Evolutionary conservation across 106 monocot genomes (phyloP), one percentile per base, ranked within the genome.

Genomic region (Xerophyta viscosa): DNA sequence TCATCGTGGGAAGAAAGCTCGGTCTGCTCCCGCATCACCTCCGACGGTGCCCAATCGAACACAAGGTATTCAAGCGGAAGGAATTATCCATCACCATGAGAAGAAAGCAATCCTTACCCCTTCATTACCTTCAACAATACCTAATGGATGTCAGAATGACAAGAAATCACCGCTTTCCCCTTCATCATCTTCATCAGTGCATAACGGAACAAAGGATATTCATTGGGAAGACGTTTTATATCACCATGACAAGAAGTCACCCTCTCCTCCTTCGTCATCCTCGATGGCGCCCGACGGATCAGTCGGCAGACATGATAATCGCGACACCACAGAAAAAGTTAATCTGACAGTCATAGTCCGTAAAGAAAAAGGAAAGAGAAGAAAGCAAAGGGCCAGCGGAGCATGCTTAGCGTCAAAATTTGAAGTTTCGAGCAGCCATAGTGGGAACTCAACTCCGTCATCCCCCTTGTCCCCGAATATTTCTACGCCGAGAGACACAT

Each of bases 401-500:
- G 64, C 54, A 29, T 73, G 58, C 50, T 59, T 73, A 48, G 55
- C 76, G 19, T 46, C 65, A 30, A 87, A 77, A 42, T 27, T 77
- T 44, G 87, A 87, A 37, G 79, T 71, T 53, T 87, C 87, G 50
- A 74, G 91, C 56, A 86, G 91, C 61, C 86, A 86, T n/a, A 86
- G 91, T 73, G 80, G 86, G 37, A 92, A 92, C 55, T 92, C 91
- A n/a, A 86, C 82, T n/a, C 92, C 92, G 41, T 83, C 86, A 36
- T 92, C 92, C 18, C 87, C 92, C 8, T 39, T 80, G 48, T 83
- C 86, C 11, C 76, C 86, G 23, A 70, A 60, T 24, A 20, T 46
- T 41, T 73, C 56, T 1, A 71, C 78, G 39, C 69, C 78, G 22
- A 84, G 75, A 48, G 69, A 64, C 44, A n/a, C 27, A n/a, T 71